Evolutionary conservation across 495 filamentous ascomycete species (phyloP).

Genomic region (Neurospora sp.): DNA sequence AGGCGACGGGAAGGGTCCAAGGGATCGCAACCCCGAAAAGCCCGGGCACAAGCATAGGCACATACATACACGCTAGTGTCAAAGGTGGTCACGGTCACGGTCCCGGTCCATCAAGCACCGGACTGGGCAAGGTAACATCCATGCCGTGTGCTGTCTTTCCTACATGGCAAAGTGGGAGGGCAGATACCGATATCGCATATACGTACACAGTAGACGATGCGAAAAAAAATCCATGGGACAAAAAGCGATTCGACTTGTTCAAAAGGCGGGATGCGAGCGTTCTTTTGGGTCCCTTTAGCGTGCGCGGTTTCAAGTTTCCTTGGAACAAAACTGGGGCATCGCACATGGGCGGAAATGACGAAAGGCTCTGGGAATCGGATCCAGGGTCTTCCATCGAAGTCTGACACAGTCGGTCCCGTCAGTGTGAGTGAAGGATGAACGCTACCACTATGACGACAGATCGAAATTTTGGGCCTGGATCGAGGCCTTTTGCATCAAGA

Average conservation of each 20-base stretch:
- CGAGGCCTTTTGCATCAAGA: constrained; percentile 6
- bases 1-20: background rate
- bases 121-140: background rate
- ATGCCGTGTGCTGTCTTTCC: background rate
- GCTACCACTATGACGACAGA: constrained; percentile 12
- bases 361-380: constrained; percentile 1
- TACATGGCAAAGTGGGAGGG: background rate
- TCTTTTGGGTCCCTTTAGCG: background rate
- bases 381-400: constrained; percentile 10
- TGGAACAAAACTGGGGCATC: constrained; percentile 4
- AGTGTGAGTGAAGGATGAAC: constrained; percentile 3
- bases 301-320: constrained; percentile 2
- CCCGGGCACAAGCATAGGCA: background rate
- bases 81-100: background rate
- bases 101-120: background rate
- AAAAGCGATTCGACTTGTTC: background rate
- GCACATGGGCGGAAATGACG: constrained; percentile 5
- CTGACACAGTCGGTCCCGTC: background rate
- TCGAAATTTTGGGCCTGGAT: constrained; percentile 19
- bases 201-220: background rate
- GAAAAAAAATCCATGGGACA: background rate
- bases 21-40: background rate
- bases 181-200: background rate
- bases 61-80: background rate
- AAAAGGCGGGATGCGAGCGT: background rate